Evolutionary conservation across 139 green algal species (phyloP).

Genomic region (Dunaliella sp.): DNA sequence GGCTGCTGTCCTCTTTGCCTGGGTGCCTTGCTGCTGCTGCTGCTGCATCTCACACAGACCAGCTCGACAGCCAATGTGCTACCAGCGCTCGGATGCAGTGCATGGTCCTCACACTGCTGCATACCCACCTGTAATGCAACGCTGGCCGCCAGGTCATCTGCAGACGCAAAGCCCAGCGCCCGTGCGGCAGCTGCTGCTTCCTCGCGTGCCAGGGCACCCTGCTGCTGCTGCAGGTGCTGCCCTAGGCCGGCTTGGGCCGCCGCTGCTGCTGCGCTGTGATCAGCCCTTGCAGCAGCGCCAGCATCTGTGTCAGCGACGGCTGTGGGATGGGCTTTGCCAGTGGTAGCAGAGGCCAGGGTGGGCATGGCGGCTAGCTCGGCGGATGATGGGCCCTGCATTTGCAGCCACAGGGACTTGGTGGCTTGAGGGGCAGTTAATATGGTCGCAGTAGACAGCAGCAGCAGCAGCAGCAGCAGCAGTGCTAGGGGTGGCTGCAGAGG

Average conservation of each 20-base stretch:
- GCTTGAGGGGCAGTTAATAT: no score
- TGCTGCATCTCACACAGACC: no score
- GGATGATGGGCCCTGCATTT: neutral
- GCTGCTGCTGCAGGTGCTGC: neutral
- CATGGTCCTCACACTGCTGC: neutral
- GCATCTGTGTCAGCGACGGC: neutral
- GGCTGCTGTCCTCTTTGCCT: no score
- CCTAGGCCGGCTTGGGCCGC: neutral
- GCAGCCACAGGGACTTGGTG: neutral
- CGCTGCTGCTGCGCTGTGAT: neutral
- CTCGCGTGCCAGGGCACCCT: neutral
- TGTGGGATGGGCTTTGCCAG: neutral
- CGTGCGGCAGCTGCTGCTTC: neutral
- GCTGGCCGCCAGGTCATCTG: slow-evolving; percentile 22
- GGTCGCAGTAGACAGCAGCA: no score
- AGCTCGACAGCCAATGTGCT: no score
- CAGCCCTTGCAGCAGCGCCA: no score
- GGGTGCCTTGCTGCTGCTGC: no score
- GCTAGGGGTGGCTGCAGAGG: no score
- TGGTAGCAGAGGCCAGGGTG: neutral
- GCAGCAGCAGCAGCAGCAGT: no score
- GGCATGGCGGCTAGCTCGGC: neutral
- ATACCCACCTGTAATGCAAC: slow-evolving; percentile 13
- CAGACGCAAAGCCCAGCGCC: slow-evolving; percentile 12
- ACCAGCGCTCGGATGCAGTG: neutral